Base-by-base conservation (phyloP, 371 early-diverging fungal species). In the Saksenaea vasiformis region DNA sequence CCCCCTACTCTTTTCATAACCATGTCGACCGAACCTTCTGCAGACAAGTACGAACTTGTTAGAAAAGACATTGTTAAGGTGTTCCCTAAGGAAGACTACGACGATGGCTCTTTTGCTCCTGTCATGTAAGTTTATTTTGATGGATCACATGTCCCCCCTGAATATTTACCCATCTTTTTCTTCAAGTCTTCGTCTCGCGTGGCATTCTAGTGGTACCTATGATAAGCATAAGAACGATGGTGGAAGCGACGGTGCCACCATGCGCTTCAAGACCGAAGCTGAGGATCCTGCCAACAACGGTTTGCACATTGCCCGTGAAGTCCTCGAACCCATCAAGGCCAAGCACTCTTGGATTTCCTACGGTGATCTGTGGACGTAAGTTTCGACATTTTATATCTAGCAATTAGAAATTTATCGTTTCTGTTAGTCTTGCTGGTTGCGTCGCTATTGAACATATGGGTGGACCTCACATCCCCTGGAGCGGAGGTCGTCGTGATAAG, bases 121-220 rank as follows among this genome's bases (percentile, higher is more conserved):
- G 85, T 95, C 43, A 80, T 93, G 73, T 82, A 79, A 73, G 75
- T 60, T 47, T 43, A 13, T 24, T 24, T 24, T n/a, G 28, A 24
- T 26, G n/a, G 34, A 28, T 39, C 24, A 47, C 60, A 27, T 38
- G 28, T 17, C 34, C 24, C 24, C 22, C 8, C 51, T 47, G 51
- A 47, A 47, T 22, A 19, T 47, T 47, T 10, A 11, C 39, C 1
- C n/a, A n/a, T n/a, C 51, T 47, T 47, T 47, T 47, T 22, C 26
- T 60, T 31, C 62, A 34, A 82, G 83, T 15, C 87, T 95, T 63
- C 93, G 90, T 64, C 84, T 90, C 41, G 92, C 93, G 36, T 92
- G 93, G 94, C 95, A 94, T 77, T 85, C 92, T 13, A 81, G 90
- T 61, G 95, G 95, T 39, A 94, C 94, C 56, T 94, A 85, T 65